A percentile compares a stretch with the other conserved stretches of the same genome.
Evolutionary conservation across 208 protist genomes (phyloP).

Genomic region (Jaenimonas drosophilae): DNA sequence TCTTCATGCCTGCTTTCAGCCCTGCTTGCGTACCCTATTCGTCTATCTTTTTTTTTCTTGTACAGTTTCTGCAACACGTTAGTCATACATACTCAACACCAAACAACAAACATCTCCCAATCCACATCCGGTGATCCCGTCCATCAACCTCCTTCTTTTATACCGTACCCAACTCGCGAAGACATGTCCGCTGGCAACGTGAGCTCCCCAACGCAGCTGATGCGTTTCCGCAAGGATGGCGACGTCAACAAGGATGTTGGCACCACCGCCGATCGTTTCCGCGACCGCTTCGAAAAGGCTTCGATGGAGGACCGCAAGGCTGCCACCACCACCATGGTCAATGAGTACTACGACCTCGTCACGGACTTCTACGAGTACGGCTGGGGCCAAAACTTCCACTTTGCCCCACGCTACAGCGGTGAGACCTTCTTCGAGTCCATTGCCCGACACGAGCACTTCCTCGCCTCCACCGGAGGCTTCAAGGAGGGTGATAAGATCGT

Average conservation of each 20-base stretch:
- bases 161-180: background rate
- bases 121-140: no score
- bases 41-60: no score
- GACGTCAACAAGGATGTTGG: constrained; percentile 46
- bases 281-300: constrained; percentile 70
- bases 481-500: constrained; percentile 72
- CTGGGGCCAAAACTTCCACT: constrained; percentile 96
- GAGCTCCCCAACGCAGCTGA: constrained; percentile 27
- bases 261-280: constrained; percentile 65
- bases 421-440: constrained; percentile 92
- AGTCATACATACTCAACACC: no score
- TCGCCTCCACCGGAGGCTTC: constrained; percentile 81
- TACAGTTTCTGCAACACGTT: no score
- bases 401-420: constrained; percentile 66
- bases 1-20: no score
- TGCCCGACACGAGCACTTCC: constrained; percentile 93
- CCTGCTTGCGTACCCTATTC: no score
- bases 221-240: constrained; percentile 36
- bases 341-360: constrained; percentile 96
- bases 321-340: constrained; percentile 80
- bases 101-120: constrained; percentile 6
- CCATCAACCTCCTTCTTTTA: no score
- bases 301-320: constrained; percentile 51
- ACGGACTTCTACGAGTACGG: constrained; percentile 97
- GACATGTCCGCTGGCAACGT: constrained; percentile 53